These are phyloP conservation scores for Monsonia emarginata DNA, from an alignment of 441 rosid genomes.

Conservation along the genomic window DNA sequence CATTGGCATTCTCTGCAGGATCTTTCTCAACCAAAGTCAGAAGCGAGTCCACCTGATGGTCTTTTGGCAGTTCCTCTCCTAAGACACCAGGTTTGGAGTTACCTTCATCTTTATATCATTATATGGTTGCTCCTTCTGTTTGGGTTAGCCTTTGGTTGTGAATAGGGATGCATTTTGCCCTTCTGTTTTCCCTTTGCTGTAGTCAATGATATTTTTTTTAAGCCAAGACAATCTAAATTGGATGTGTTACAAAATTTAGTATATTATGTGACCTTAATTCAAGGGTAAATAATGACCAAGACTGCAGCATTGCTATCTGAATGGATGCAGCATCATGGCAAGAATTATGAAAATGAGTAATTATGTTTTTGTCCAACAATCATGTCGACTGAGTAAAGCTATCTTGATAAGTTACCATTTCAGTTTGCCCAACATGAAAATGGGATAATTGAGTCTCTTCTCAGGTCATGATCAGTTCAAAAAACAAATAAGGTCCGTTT, in stretches of 20 bases:
- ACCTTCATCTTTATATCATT: slow-evolving; percentile 1
- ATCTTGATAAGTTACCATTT: neutral
- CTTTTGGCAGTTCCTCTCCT: slow-evolving; percentile 69
- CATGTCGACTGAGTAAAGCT: neutral
- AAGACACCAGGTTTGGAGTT: slow-evolving; percentile 74
- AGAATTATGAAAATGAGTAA: neutral
- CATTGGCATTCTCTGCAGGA: slow-evolving; percentile 39
- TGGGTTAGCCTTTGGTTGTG: neutral
- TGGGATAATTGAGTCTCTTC: neutral
- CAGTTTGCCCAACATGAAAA: neutral
- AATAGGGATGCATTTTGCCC: neutral
- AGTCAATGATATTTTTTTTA: no score
- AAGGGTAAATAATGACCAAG: neutral
- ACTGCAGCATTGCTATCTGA: neutral
- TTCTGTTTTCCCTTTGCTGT: neutral
- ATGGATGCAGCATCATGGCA: neutral
- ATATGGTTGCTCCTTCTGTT: neutral
- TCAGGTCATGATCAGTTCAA: neutral
- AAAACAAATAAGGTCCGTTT: neutral
- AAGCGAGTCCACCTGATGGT: slow-evolving; percentile 75
- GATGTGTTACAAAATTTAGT: neutral
- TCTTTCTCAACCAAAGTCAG: slow-evolving; percentile 66
- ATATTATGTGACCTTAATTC: neutral
- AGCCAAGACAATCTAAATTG: neutral
- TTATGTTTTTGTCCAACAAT: neutral